Evolutionary conservation across 169 alveolate genomes (phyloP).

Genomic region (Plasmodium chabaudi): DNA sequence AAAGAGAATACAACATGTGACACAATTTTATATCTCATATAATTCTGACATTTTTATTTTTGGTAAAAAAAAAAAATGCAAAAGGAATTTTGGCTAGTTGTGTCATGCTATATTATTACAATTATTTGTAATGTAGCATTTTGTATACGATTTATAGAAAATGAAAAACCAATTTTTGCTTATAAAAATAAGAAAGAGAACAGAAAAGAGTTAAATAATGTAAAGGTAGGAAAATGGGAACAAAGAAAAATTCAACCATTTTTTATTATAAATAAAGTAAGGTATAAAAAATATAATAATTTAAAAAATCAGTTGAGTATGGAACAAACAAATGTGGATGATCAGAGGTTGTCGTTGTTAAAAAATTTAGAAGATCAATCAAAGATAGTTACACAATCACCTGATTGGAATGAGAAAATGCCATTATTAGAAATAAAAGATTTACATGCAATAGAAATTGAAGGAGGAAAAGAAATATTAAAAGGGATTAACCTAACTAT

Average conservation of each 20-base stretch:
- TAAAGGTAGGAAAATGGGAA: not conserved
- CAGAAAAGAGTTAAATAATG: not conserved
- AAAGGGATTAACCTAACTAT: conserved; percentile 76
- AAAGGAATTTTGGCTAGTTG: too few relatives aligned
- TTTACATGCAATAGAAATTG: conserved; percentile 78
- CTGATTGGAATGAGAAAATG: conserved; percentile 64
- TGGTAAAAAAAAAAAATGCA: too few relatives aligned
- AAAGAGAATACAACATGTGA: too few relatives aligned
- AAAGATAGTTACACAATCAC: conserved; percentile 31
- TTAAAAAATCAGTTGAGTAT: conserved; percentile 17
- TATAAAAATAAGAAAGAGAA: not conserved
- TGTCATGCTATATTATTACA: too few relatives aligned
- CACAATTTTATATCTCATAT: too few relatives aligned
- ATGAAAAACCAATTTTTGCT: too few relatives aligned
- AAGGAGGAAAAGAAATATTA: conserved; percentile 79
- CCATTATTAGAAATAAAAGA: conserved; percentile 78
- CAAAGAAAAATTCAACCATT: not conserved
- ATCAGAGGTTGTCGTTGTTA: conserved; percentile 38
- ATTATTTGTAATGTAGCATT: too few relatives aligned
- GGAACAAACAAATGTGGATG: conserved; percentile 54
- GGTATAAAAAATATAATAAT: conserved; percentile 5
- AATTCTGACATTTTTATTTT: too few relatives aligned
- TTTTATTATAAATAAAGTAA: conserved; percentile 23
- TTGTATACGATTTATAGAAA: too few relatives aligned
- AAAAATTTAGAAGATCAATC: conserved; percentile 68